phyloP scores from a whole-genome alignment of 2,329 filamentous ascomycete genomes.

The Alternaria hordeiaustralica region DNA sequence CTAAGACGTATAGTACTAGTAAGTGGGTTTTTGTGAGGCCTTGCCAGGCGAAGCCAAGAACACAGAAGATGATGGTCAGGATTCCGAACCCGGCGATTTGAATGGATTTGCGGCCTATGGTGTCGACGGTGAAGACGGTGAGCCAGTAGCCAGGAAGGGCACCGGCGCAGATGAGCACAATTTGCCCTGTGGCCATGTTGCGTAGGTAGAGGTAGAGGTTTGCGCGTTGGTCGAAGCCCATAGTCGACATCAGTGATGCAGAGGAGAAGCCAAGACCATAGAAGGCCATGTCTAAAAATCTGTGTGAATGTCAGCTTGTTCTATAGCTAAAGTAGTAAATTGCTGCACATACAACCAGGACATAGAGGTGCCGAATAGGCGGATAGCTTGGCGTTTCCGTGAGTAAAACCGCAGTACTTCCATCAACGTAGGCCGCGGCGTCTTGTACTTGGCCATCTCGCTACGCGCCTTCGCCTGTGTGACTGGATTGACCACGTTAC shows the following conservation, averaged over 20 bases:
- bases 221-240: conserved; percentile 71
- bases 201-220: conserved; percentile 73
- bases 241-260: conserved; percentile 71
- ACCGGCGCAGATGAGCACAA: conserved; percentile 79
- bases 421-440: conserved; percentile 35
- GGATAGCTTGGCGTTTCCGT: conserved; percentile 71
- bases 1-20: conserved; percentile 55
- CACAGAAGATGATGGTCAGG: conserved; percentile 57
- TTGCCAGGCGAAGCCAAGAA: conserved; percentile 58
- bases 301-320: conserved; percentile 2
- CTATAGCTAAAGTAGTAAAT: background rate
- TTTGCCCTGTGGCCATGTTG: conserved; percentile 78
- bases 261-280: conserved; percentile 74
- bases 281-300: conserved; percentile 66
- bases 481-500: conserved; percentile 69
- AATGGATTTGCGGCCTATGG: conserved; percentile 77
- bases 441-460: conserved; percentile 45
- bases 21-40: conserved; percentile 51
- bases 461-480: conserved; percentile 63
- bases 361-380: conserved; percentile 76
- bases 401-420: conserved; percentile 76
- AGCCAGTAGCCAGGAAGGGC: conserved; percentile 85
- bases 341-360: conserved; percentile 70
- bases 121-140: conserved; percentile 76
- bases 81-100: conserved; percentile 64